A percentile compares a stretch with the other conserved stretches of the same genome.
These are phyloP conservation scores for Spinacia oleracea DNA, from an alignment of 179 eudicot species.

Conservation along the genomic window DNA sequence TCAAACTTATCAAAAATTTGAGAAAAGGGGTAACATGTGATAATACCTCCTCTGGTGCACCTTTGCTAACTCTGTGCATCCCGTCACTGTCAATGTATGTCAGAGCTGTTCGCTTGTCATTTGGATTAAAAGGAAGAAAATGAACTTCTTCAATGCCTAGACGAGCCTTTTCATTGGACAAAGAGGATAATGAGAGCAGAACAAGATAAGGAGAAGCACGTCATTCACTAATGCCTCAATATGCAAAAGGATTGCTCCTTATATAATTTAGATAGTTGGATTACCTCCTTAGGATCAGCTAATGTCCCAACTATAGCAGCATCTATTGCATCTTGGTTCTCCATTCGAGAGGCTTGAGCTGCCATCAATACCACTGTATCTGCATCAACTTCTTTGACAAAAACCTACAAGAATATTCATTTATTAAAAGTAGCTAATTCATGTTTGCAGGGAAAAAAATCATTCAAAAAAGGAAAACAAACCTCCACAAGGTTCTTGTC, in stretches of 20 bases:
- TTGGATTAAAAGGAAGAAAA: constrained; percentile 80
- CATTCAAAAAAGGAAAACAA: neutral
- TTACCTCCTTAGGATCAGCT: constrained; percentile 88
- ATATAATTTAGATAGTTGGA: neutral
- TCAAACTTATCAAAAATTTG: neutral
- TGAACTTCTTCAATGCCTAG: constrained; percentile 76
- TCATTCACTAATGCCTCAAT: neutral
- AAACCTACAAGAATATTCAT: constrained; percentile 41
- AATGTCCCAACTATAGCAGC: constrained; percentile 72
- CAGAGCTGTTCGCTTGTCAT: constrained; percentile 78
- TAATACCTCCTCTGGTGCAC: constrained; percentile 87
- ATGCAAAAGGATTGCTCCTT: neutral
- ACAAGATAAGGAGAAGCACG: neutral
- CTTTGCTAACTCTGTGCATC: constrained; percentile 81
- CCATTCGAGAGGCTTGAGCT: constrained; percentile 76
- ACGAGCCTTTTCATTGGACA: constrained; percentile 53
- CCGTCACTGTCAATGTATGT: constrained; percentile 69
- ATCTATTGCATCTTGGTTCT: constrained; percentile 89
- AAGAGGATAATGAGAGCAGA: constrained; percentile 9
- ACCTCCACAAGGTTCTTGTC: constrained; percentile 78
- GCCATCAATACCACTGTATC: constrained; percentile 76
- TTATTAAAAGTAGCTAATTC: neutral
- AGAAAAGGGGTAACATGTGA: neutral
- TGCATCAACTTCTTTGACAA: constrained; percentile 66
- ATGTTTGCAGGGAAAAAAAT: neutral